These are phyloP conservation scores for Tetrapyrgos nigripes DNA, from an alignment of 1,284 basidiomycete genomes.

Conservation along the genomic window DNA sequence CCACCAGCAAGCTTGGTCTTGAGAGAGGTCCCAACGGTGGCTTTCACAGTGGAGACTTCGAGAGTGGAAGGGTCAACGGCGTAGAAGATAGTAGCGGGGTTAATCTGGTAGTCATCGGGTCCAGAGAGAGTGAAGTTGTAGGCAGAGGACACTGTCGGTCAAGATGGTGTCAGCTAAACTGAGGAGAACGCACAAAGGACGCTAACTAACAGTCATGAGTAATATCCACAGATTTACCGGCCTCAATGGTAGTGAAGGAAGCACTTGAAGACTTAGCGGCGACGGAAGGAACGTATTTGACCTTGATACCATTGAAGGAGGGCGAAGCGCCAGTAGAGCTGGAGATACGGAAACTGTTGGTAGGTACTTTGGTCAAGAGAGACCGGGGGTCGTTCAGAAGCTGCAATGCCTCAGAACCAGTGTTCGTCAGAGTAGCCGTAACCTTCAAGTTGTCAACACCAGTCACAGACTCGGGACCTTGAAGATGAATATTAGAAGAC, in stretches of 20 bases:
- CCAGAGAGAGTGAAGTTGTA: slow-evolving; percentile 52
- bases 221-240: slow-evolving; percentile 42
- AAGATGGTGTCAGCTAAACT: not conserved
- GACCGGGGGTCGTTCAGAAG: slow-evolving; percentile 46
- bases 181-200: not conserved
- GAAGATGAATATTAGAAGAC: no score
- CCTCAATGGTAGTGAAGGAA: slow-evolving; percentile 43
- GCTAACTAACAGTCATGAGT: slow-evolving; percentile 43
- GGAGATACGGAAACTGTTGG: slow-evolving; percentile 45
- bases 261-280: slow-evolving; percentile 18
- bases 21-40: slow-evolving; percentile 38
- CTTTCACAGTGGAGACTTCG: slow-evolving; percentile 34
- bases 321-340: slow-evolving; percentile 37
- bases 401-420: slow-evolving; percentile 48
- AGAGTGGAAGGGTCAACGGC: slow-evolving; percentile 39
- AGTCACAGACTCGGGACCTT: slow-evolving; percentile 40
- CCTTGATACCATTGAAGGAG: slow-evolving; percentile 43
- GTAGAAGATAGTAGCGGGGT: slow-evolving; percentile 48
- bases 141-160: slow-evolving; percentile 45
- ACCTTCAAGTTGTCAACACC: slow-evolving; percentile 47
- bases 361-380: slow-evolving; percentile 40
- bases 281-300: slow-evolving; percentile 34
- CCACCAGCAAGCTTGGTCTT: slow-evolving; percentile 43
- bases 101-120: slow-evolving; percentile 45
- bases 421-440: slow-evolving; percentile 46